These are phyloP conservation scores for Collybiopsis luxurians DNA, from an alignment of 768 basidiomycete species.

Conservation along the genomic window DNA sequence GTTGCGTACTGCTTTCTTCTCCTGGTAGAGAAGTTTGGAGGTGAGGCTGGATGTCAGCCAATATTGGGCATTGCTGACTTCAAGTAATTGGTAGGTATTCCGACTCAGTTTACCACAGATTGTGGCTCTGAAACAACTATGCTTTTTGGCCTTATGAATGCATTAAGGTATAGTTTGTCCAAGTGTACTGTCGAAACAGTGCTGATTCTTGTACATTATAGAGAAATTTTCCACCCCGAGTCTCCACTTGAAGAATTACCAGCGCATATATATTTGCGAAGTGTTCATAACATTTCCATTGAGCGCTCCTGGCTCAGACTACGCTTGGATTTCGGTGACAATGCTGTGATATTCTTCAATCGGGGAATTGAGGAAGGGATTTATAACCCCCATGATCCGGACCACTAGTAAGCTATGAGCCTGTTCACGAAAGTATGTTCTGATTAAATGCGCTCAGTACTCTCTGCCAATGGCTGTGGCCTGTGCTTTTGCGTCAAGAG, in stretches of 20 bases:
- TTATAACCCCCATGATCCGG: constrained; percentile 17
- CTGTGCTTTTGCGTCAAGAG: constrained; percentile 21
- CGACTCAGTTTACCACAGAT: constrained; percentile 29
- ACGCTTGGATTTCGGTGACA: constrained; percentile 26
- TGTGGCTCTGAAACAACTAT: constrained; percentile 25
- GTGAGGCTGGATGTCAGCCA: not conserved
- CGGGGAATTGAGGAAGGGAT: constrained; percentile 11
- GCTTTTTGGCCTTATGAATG: constrained; percentile 26
- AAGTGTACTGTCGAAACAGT: not conserved
- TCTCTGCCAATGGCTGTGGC: constrained; percentile 29
- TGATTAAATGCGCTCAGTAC: constrained; percentile 11
- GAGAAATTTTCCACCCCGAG: constrained; percentile 18
- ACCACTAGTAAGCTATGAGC: constrained; percentile 18
- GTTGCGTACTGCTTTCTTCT: constrained; percentile 27
- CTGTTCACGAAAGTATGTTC: not conserved
- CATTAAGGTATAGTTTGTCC: constrained; percentile 17
- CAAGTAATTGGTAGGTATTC: constrained; percentile 22
- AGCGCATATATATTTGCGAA: constrained; percentile 24
- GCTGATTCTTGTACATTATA: constrained; percentile 4
- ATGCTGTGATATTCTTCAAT: constrained; percentile 20
- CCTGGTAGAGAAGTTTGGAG: constrained; percentile 19
- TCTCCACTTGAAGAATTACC: constrained; percentile 17
- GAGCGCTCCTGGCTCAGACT: constrained; percentile 27
- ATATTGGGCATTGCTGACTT: not conserved
- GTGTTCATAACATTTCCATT: constrained; percentile 26